Evolutionary conservation across 2,329 filamentous ascomycete species (phyloP).

Genomic region (Sporothrix mexicana): DNA sequence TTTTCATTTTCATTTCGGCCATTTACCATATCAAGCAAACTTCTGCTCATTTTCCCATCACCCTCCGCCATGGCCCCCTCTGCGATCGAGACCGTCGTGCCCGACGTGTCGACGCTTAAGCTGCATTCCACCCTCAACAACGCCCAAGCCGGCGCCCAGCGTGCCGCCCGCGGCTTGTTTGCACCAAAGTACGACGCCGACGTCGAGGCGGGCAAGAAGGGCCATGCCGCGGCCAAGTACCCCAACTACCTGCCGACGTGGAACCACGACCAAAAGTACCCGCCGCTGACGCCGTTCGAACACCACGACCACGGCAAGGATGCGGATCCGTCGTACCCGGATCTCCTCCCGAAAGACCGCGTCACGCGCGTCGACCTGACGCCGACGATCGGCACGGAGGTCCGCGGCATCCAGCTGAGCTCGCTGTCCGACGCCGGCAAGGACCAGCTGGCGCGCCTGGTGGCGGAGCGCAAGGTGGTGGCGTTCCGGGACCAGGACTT

Average conservation of each 20-base stretch:
- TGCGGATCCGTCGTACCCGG: slow-evolving; percentile 66
- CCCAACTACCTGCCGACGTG: slow-evolving; percentile 70
- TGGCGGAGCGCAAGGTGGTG: slow-evolving; percentile 74
- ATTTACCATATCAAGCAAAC: background rate
- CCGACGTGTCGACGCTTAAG: slow-evolving; percentile 39
- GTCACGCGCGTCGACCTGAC: slow-evolving; percentile 63
- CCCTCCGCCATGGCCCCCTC: slow-evolving; percentile 33
- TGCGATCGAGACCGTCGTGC: slow-evolving; percentile 38
- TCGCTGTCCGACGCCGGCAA: slow-evolving; percentile 66
- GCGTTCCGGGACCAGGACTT: slow-evolving; percentile 74
- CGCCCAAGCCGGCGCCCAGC: slow-evolving; percentile 39
- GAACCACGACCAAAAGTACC: slow-evolving; percentile 63
- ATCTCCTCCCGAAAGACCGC: slow-evolving; percentile 59
- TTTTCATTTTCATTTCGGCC: background rate
- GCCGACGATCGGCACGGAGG: slow-evolving; percentile 70
- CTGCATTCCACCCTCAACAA: slow-evolving; percentile 47
- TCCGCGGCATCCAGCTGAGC: slow-evolving; percentile 71
- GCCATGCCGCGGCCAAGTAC: slow-evolving; percentile 47
- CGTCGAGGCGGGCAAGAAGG: slow-evolving; percentile 32
- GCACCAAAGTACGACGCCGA: slow-evolving; percentile 36
- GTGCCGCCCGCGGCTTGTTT: slow-evolving; percentile 35
- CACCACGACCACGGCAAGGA: slow-evolving; percentile 73
- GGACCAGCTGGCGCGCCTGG: slow-evolving; percentile 72
- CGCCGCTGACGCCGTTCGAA: slow-evolving; percentile 68
- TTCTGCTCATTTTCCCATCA: background rate